Evolutionary conservation across 345 rosid genomes (phyloP).

Genomic region (Citrus glauca): DNA sequence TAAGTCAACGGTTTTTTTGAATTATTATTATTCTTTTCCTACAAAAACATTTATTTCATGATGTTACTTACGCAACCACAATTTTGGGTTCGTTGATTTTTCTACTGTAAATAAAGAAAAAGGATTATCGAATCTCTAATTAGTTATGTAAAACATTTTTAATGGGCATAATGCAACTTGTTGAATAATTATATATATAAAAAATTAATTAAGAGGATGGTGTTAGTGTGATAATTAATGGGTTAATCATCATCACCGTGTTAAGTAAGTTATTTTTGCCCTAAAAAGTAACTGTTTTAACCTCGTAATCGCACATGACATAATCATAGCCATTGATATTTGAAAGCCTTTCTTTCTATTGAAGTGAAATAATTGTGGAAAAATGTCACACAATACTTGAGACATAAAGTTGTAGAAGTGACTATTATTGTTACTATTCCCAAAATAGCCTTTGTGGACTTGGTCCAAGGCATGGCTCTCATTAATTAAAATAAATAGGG

Average conservation of each 20-base stretch:
- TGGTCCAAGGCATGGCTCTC: constrained; percentile 17
- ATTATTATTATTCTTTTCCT: neutral
- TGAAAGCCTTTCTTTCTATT: too few relatives aligned
- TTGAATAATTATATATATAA: neutral
- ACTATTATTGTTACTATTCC: neutral
- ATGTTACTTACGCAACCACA: neutral
- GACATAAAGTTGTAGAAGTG: neutral
- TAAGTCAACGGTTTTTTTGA: constrained; percentile 30
- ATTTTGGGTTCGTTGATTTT: neutral
- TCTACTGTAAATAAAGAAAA: neutral
- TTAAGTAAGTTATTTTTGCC: too few relatives aligned
- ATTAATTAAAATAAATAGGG: neutral
- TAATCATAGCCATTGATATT: too few relatives aligned
- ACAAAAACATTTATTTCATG: neutral
- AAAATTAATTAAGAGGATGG: neutral
- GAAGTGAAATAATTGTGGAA: neutral
- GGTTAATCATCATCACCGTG: too few relatives aligned
- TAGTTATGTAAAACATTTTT: neutral
- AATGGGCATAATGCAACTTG: neutral
- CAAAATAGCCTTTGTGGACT: constrained; percentile 16
- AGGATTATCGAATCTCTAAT: neutral
- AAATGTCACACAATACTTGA: neutral
- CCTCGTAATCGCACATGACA: too few relatives aligned
- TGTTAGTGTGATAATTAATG: neutral
- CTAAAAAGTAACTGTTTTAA: too few relatives aligned